Percentiles rank a stretch among this genome's conserved stretches.
phyloP scores from a whole-genome alignment of 169 alveolate species.

The Blepharisma undulans region DNA sequence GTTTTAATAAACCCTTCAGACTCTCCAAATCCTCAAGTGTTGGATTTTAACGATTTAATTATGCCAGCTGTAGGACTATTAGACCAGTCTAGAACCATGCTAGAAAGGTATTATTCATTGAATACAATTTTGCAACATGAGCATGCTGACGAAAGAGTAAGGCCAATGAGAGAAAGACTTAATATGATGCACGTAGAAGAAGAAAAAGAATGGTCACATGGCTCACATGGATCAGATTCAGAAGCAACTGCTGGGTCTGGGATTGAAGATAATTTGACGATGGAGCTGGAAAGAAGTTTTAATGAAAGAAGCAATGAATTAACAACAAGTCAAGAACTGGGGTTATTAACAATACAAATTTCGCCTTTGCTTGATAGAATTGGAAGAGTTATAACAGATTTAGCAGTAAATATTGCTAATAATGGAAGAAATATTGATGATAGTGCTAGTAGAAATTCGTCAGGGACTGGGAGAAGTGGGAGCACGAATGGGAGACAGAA shows the following conservation, averaged over 20 bases:
- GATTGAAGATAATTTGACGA: background rate
- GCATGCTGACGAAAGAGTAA: conserved; percentile 13
- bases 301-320: conserved; percentile 31
- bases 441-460: background rate
- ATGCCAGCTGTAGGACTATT: background rate
- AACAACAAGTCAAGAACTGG: background rate
- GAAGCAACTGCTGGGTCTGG: background rate
- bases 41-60: background rate
- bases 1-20: conserved; percentile 80
- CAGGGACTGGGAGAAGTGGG: background rate
- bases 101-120: background rate
- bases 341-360: conserved; percentile 16
- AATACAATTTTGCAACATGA: background rate
- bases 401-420: conserved; percentile 41
- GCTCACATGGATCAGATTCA: background rate
- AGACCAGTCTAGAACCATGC: background rate
- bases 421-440: background rate
- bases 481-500: background rate
- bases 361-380: conserved; percentile 85
- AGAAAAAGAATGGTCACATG: background rate
- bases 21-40: conserved; percentile 41
- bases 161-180: conserved; percentile 9
- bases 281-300: background rate
- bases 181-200: conserved; percentile 27
- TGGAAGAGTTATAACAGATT: conserved; percentile 83